phyloP scores from a whole-genome alignment of 306 rosid genomes.

The Rosa persica region DNA sequence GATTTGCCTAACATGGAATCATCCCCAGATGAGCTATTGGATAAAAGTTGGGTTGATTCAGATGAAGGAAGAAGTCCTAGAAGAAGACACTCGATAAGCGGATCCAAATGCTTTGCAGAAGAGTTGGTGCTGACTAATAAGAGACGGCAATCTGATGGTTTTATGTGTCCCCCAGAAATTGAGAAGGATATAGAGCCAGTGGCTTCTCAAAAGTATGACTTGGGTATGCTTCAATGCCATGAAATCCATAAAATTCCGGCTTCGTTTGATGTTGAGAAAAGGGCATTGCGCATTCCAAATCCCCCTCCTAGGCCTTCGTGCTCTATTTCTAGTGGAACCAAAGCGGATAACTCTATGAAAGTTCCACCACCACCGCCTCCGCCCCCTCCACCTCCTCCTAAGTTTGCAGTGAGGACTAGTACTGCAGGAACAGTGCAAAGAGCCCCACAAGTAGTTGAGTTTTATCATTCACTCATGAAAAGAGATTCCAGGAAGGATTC shows the following conservation, averaged over 20 bases:
- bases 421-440: constrained; percentile 61
- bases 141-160: constrained; percentile 87
- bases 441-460: constrained; percentile 95
- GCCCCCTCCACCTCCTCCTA: constrained; percentile 81
- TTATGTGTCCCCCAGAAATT: constrained; percentile 56
- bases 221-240: constrained; percentile 52
- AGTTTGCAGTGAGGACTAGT: constrained; percentile 50
- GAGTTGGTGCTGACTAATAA: constrained; percentile 45
- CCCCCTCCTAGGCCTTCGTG: constrained; percentile 96
- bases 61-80: constrained; percentile 62
- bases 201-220: constrained; percentile 48
- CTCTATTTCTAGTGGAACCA: constrained; percentile 50
- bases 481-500: constrained; percentile 93
- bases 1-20: constrained; percentile 58
- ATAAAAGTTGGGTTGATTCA: constrained; percentile 59
- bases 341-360: constrained; percentile 43
- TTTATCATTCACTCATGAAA: constrained; percentile 96
- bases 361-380: constrained; percentile 77
- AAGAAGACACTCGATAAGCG: constrained; percentile 94
- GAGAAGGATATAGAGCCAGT: constrained; percentile 56
- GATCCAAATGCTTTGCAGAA: constrained; percentile 68
- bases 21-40: constrained; percentile 41
- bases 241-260: constrained; percentile 55
- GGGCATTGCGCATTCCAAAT: constrained; percentile 83
- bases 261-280: constrained; percentile 73